Base-by-base conservation (phyloP, 2,329 filamentous ascomycete genomes). In the Trichoderma guizhouense region DNA sequence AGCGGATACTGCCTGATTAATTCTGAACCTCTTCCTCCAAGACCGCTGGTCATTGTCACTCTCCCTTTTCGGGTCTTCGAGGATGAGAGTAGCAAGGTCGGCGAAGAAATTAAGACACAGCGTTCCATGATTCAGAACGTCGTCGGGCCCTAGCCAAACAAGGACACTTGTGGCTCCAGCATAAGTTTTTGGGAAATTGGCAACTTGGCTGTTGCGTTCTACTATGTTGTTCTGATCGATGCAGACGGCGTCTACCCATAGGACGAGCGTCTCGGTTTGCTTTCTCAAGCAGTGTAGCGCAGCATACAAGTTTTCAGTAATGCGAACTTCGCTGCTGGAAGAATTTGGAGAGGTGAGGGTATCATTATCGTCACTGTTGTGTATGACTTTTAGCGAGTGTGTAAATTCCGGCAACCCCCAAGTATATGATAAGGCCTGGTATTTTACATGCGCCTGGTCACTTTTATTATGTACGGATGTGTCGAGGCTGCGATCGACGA, bases 171-270 rank as follows among this genome's bases (percentile, higher is more conserved):
- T 12, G 6, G 63, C 63, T 55, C 30, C 43, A 7, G 63, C 63
- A 53, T 53, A 65, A 15, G 63, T 65, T 7, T 53, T 55, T 32
- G 63, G 43, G 12, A 55, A 65, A n/a, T 65, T 53, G 9, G 63
- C 63, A n/a, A 65, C 63, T 34, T 65, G 63, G 30, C 7, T 34
- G 15, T 65, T 65, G n/a, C 63, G 63, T n/a, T 65, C 63, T 55
- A 24, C 21, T 18, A 53, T 36, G 21, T 65, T 65, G 4, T 24
- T 11, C 24, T 65, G 63, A 24, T 65, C 43, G 39, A 65, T 65
- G 21, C 63, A 65, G 14, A 65, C 28, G 11, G 63, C 63, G 11
- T 65, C 63, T 53, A 65, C 43, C 63, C 43, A 65, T 1, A 65
- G 6, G 21, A 65, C 30, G 24, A 65, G 43, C 7, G 63, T 65